Conservation (phyloP, 768 basidiomycete species). For the Mycena vitilis region DNA sequence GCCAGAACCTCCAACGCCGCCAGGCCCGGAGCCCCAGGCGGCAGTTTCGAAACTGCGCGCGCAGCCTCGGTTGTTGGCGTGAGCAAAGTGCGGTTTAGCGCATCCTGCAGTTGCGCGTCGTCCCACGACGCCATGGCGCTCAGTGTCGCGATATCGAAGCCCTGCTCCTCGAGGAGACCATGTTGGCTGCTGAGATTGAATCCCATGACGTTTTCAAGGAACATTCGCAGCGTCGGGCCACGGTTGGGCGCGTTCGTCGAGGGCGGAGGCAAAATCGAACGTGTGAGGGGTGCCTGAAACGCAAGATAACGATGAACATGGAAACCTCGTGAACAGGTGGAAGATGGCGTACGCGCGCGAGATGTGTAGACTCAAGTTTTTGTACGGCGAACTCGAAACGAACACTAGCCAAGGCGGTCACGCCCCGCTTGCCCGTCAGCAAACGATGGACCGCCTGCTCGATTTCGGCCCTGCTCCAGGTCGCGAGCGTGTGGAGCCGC, state of each 20-base stretch:
- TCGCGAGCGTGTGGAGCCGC: background rate
- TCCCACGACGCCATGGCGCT: background rate
- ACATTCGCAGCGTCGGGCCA: background rate
- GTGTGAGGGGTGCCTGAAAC: background rate
- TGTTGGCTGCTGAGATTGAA: slow-evolving; percentile 17
- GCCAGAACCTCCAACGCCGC: slow-evolving; percentile 20
- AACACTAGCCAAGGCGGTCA: background rate
- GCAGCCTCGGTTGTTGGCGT: background rate
- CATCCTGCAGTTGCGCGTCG: background rate
- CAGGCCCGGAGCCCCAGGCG: background rate
- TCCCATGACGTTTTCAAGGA: slow-evolving; percentile 30
- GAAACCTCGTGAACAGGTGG: too few relatives aligned
- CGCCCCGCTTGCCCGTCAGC: background rate
- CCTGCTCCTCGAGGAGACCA: slow-evolving; percentile 2
- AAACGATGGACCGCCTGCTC: background rate
- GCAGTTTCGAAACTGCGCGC: background rate
- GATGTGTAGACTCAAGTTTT: background rate
- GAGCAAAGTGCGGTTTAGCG: background rate
- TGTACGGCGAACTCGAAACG: slow-evolving; percentile 15
- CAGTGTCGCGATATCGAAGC: background rate
- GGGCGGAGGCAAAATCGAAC: slow-evolving; percentile 1
- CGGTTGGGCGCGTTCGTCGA: background rate
- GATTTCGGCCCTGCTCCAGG: background rate
- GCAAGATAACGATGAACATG: background rate
- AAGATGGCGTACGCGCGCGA: background rate